A percentile compares a stretch with the other conserved stretches of the same genome.
Conservation (phyloP, 441 rosid species). For the Gossypium trilobum region DNA sequence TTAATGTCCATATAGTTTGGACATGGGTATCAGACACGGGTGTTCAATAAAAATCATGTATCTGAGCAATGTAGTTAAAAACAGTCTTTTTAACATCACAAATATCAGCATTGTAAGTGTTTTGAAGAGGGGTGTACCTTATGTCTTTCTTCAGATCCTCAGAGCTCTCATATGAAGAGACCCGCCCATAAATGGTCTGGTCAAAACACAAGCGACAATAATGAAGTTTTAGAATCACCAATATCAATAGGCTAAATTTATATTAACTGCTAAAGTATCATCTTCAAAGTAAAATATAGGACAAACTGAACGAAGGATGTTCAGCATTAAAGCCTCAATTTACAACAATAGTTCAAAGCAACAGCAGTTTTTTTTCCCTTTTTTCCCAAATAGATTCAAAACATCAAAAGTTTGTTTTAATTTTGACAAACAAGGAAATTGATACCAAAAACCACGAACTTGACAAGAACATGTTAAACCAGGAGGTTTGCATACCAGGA, state of each 20-base stretch:
- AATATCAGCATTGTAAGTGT: not conserved
- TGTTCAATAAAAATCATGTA: not conserved
- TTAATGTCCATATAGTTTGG: not conserved
- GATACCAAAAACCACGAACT: not conserved
- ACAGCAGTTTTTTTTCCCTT: too few species aligned
- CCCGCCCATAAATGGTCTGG: conserved; percentile 67
- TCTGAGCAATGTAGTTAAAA: not conserved
- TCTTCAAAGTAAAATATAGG: not conserved
- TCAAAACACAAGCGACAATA: conserved; percentile 11
- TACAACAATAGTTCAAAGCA: too few species aligned
- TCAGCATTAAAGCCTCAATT: too few species aligned
- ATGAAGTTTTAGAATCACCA: conserved; percentile 11
- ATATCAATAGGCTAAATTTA: not conserved
- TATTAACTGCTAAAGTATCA: not conserved
- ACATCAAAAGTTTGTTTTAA: not conserved
- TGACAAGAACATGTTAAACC: conserved; percentile 10
- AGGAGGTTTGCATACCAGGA: conserved; percentile 40
- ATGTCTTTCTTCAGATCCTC: conserved; percentile 70
- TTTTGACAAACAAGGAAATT: conserved; percentile 9
- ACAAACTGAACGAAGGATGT: too few species aligned
- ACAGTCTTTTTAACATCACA: not conserved
- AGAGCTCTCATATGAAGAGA: conserved; percentile 50
- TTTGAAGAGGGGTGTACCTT: conserved; percentile 43
- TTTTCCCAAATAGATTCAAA: not conserved
- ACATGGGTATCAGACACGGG: not conserved